phyloP scores from a whole-genome alignment of 78 protist genomes.

The Cavenderia fasciculata region DNA sequence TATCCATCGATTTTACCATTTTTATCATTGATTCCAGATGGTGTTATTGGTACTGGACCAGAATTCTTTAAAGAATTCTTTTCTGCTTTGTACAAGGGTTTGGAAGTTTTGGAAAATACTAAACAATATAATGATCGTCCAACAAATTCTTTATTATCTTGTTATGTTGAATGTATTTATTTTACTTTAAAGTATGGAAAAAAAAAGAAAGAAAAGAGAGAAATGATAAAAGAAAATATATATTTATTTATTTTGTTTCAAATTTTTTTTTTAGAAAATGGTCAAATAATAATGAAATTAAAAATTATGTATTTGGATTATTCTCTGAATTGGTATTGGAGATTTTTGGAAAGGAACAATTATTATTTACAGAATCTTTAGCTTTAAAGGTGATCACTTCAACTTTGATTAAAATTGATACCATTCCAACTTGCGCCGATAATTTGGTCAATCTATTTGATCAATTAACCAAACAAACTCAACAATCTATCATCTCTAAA shows the following conservation, averaged over 20 bases:
- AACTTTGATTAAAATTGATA: too few relatives aligned
- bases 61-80: constrained; percentile 64
- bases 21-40: constrained; percentile 31
- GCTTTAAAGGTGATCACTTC: too few relatives aligned
- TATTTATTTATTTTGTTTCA: too few relatives aligned
- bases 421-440: too few relatives aligned
- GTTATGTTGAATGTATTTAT: constrained; percentile 42
- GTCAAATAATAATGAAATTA: background rate
- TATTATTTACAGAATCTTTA: too few relatives aligned
- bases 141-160: background rate
- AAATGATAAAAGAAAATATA: too few relatives aligned
- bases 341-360: background rate
- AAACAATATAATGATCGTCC: constrained; percentile 6
- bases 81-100: constrained; percentile 9
- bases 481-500: too few relatives aligned
- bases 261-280: background rate
- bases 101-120: constrained; percentile 14
- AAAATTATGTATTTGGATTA: background rate
- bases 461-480: too few relatives aligned
- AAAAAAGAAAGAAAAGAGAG: too few relatives aligned
- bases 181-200: constrained; percentile 37
- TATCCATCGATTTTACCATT: constrained; percentile 62
- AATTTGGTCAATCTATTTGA: too few relatives aligned
- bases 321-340: background rate
- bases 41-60: constrained; percentile 3